Base-by-base conservation (phyloP, 805 yeast species). In the Schizosaccharomyces cryophilus region DNA sequence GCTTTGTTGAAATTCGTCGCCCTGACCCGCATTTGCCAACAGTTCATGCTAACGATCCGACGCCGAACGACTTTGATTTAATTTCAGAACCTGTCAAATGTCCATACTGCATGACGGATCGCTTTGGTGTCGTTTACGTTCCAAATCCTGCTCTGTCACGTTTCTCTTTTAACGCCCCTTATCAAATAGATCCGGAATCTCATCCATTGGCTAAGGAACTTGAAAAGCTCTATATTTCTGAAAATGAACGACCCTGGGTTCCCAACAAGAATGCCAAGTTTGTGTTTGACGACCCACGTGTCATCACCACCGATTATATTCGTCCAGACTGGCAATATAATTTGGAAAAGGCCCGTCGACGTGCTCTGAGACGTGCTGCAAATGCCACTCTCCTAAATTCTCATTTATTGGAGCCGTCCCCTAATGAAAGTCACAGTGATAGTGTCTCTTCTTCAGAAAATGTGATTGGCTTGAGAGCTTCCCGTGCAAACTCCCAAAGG, bases 311-410 rank as follows among this genome's bases (percentile, higher is more conserved):
- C 9, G 98, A 90, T 71, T 73, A 71, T 64, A 85, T 90, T 54
- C 77, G 96, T 60, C 97, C 98, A 0, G 95, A 87, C 68, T 90
- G 98, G 98, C 88, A 86, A 66, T 72, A 75, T 21, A 84, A 81
- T 64, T 76, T 90, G 59, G 74, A 77, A 7, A 76, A 80, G 60
- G 95, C 95, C 4, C 78, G 89, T 60, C 77, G 82, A 62, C 82
- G 82, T 65, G 73, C 87, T 42, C 95, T 95, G 0, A 78, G 95
- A 62, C 78, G 87, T 67, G 83, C 96, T 0, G 96, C 96, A 0
- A 87, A 95, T 15, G 97, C 97, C 0, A 86, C 87, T 42, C 95
- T 95, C 0, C 79, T 90, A 48, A 97, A 90, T 71, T 89, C 95
- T 1, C 81, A 94, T 13, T 87, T 54, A 24, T 58, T 26, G 48